Evolutionary conservation across 2,329 filamentous ascomycete species (phyloP).

Genomic region (Ilyonectria robusta): DNA sequence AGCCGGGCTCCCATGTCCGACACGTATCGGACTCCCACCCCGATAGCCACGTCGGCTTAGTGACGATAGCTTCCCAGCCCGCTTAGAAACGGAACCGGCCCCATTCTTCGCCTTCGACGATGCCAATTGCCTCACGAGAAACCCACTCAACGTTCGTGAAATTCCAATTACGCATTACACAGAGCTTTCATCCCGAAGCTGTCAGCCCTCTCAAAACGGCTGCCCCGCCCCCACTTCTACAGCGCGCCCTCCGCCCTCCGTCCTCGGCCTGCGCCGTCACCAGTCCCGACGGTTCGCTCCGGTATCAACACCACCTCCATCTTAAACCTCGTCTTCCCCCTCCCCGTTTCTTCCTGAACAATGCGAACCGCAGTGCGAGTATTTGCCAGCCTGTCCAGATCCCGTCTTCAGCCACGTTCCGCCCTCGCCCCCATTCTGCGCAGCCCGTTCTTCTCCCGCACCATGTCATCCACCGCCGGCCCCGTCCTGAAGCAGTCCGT

Average conservation of each 20-base stretch:
- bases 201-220: conserved; percentile 3
- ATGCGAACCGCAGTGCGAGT: conserved; percentile 40
- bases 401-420: conserved; percentile 28
- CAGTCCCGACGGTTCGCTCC: conserved; percentile 18
- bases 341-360: conserved; percentile 24
- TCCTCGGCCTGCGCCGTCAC: conserved; percentile 19
- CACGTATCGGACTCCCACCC: not conserved
- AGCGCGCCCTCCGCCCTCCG: conserved; percentile 11
- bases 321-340: conserved; percentile 19
- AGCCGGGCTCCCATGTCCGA: not conserved
- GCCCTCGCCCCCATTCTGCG: conserved; percentile 37
- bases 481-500: conserved; percentile 79
- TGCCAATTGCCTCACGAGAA: conserved; percentile 24
- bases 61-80: conserved; percentile 5
- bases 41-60: conserved; percentile 15
- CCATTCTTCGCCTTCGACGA: conserved; percentile 16
- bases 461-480: conserved; percentile 52
- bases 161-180: conserved; percentile 16
- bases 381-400: conserved; percentile 30
- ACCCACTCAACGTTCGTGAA: conserved; percentile 8
- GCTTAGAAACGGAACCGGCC: conserved; percentile 19
- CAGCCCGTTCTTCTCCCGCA: conserved; percentile 48
- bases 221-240: conserved; percentile 30
- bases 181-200: not conserved
- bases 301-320: conserved; percentile 14